Evolutionary conservation across 306 rosid species (phyloP).

Genomic region (Fragaria ananassa): DNA sequence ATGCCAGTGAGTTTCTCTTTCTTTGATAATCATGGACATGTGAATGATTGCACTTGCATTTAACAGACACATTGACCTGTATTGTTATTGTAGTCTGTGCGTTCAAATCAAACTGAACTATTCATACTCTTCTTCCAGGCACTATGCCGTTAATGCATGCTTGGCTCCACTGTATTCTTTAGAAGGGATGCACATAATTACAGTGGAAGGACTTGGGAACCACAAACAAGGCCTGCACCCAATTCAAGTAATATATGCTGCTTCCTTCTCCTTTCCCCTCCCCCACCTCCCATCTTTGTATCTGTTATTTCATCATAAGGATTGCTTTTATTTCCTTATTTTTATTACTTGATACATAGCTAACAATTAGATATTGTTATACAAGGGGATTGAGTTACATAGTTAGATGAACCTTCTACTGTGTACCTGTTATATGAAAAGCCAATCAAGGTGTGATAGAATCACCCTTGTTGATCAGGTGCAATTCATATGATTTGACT

Average conservation of each 20-base stretch:
- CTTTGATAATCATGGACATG: background rate
- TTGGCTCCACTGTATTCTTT: slow-evolving; percentile 91
- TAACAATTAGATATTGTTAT: background rate
- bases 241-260: slow-evolving; percentile 56
- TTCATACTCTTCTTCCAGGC: slow-evolving; percentile 48
- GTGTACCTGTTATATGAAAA: background rate
- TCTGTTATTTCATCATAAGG: background rate
- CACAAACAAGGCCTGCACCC: slow-evolving; percentile 83
- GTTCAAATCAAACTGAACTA: slow-evolving; percentile 22
- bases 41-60: background rate
- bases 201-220: slow-evolving; percentile 89
- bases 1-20: slow-evolving; percentile 62
- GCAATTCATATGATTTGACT: background rate
- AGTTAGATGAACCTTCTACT: background rate
- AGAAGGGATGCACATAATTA: slow-evolving; percentile 94
- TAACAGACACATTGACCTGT: background rate
- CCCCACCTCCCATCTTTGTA: background rate
- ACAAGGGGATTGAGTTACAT: background rate
- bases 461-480: background rate
- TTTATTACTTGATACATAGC: background rate
- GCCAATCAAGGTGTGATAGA: background rate
- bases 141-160: slow-evolving; percentile 94
- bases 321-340: background rate
- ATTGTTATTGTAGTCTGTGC: background rate
- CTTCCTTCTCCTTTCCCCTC: background rate